A percentile compares a stretch with the other conserved stretches of the same genome.
These are phyloP conservation scores for Glycine soja DNA, from an alignment of 306 rosid genomes.

Conservation along the genomic window DNA sequence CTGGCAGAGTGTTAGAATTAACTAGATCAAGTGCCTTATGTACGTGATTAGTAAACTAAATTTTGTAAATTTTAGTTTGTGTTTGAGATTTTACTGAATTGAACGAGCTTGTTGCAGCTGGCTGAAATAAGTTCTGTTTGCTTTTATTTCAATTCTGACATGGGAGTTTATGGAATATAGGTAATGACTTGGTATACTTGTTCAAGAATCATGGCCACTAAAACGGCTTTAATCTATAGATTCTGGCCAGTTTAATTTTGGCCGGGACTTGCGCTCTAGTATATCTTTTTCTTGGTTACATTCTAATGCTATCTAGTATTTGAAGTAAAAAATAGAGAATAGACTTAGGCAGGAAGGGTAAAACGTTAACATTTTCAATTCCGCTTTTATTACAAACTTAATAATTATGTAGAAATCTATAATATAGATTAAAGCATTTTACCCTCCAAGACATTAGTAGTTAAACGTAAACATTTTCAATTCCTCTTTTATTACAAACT, in stretches of 20 bases:
- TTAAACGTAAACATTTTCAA: no score
- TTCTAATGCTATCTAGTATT: background rate
- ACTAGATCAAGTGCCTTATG: constrained; percentile 41
- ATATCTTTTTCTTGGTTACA: background rate
- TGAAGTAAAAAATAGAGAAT: no score
- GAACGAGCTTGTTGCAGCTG: constrained; percentile 46
- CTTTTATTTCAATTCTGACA: constrained; percentile 26
- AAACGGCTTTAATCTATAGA: constrained; percentile 20
- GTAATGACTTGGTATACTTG: constrained; percentile 23
- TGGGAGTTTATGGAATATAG: constrained; percentile 34
- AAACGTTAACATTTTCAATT: no score
- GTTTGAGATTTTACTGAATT: constrained; percentile 44
- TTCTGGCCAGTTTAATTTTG: background rate
- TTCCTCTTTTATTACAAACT: no score
- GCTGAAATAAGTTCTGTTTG: constrained; percentile 39
- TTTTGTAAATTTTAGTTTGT: constrained; percentile 59
- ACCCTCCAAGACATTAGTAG: no score
- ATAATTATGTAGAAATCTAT: no score
- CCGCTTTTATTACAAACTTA: no score
- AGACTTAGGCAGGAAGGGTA: no score
- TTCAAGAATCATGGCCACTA: constrained; percentile 9
- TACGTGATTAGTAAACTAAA: constrained; percentile 46
- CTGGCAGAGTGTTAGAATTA: constrained; percentile 43
- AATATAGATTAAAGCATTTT: no score
- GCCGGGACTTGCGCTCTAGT: background rate